These are phyloP conservation scores for Beta macrorhiza DNA, from an alignment of 179 eudicot genomes.

Conservation along the genomic window DNA sequence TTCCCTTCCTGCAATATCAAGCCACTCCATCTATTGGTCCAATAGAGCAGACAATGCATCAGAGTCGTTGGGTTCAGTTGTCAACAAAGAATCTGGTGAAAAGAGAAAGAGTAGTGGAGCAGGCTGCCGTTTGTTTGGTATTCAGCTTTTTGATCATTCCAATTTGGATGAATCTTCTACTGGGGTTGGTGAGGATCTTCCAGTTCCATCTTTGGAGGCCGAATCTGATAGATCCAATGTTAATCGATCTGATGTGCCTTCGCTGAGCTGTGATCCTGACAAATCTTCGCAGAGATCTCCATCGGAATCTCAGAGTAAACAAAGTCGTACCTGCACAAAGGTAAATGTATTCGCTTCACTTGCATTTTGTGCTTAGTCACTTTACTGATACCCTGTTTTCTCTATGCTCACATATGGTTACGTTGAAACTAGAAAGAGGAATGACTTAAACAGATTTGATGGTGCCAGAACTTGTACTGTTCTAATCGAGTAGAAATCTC, in stretches of 20 bases:
- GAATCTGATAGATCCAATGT: conserved; percentile 59
- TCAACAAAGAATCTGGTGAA: conserved; percentile 47
- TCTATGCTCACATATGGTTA: background rate
- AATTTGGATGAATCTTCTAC: conserved; percentile 43
- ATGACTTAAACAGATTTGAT: background rate
- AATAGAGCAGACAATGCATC: conserved; percentile 47
- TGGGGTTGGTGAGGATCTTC: conserved; percentile 41
- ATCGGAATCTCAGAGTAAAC: conserved; percentile 64
- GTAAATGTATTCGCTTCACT: conserved; percentile 33
- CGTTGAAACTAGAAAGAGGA: background rate
- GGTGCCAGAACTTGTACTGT: background rate
- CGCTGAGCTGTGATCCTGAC: conserved; percentile 64
- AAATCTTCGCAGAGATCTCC: conserved; percentile 59
- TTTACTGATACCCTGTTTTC: background rate
- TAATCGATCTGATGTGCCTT: conserved; percentile 57
- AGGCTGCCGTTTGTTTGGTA: conserved; percentile 83
- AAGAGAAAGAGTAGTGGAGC: conserved; percentile 49
- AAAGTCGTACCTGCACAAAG: conserved; percentile 86
- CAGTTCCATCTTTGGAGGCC: conserved; percentile 47
- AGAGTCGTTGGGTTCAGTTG: conserved; percentile 48
- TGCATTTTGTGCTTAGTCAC: background rate
- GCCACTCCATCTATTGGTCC: conserved; percentile 46
- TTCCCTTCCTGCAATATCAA: conserved; percentile 42
- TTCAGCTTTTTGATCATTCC: conserved; percentile 57
- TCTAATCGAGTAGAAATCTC: background rate